Evolutionary conservation across 495 filamentous ascomycete species (phyloP), one percentile per base, ranked within the genome.

Genomic region (Lasiosphaeria hispida): DNA sequence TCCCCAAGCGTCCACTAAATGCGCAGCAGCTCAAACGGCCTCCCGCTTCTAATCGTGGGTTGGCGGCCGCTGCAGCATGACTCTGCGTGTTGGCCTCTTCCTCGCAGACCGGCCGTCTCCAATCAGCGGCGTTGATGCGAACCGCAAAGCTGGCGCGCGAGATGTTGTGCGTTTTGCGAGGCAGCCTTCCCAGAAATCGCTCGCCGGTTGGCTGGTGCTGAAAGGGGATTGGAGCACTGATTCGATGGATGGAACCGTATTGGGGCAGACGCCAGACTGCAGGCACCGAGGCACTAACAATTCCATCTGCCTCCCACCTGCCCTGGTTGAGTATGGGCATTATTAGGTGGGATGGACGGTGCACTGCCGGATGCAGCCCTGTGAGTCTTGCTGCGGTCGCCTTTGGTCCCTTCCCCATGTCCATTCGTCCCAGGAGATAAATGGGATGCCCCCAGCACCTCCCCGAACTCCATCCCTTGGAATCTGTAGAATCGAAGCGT

Each of bases 21-120:
- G 41, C 53, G 53, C 53, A 55, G 53, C 53, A 47, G 41, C 53
- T 48, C 53, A 37, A 17, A 36, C 15, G 51, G 18, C 40, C n/a
- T 34, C 15, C 19, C n/a, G 10, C 40, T 38, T 23, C 8, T 35
- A n/a, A 18, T 6, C 39, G 39, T 30, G 23, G 23, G 23, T 30
- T 30, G 23, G 23, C 23, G 18, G 15, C 50, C 50, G 19, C 49
- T 8, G 14, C 35, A n/a, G n/a, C 49, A 52, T 35, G 10, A 15
- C 48, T 36, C 48, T 19, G 34, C 18, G 18, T 19, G n/a, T 41
- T 15, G 48, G 10, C 35, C 35, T 15, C 35, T 15, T 35, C 48
- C 8, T 14, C 23, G 45, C 45, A 48, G 45, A 14, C 18, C 23
- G 15, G 11, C 23, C 23, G 23, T 30, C 23, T n/a, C 23, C 23